Base-by-base conservation (phyloP, 257 asterid species). In the Solanum chmielewskii region DNA sequence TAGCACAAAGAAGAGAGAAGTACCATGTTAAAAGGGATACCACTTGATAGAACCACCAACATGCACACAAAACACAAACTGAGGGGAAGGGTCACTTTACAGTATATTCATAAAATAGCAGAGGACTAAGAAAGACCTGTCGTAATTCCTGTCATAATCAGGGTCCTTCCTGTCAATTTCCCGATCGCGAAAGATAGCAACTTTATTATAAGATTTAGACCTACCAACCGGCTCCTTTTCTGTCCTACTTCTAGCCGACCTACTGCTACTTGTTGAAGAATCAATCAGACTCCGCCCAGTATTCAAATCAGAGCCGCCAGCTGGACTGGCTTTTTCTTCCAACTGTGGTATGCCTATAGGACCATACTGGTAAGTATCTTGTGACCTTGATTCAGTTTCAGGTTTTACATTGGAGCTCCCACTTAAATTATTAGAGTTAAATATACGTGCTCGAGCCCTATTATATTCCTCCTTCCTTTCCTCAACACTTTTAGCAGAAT, bases 401-500 rank as follows among this genome's bases (percentile, higher is more conserved):
- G 89, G 90, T 90, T 91, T 96, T 66, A 88, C 92, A 88, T 90
- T 89, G 45, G 91, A 86, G 90, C 90, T 91, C 88, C 92, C 98
- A 88, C 88, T 87, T 44, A 94, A 88, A 91, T 90, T 95, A 87
- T 88, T 96, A 56, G 97, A 92, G 90, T 92, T 97, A 88, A 97
- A 97, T 89, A 97, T 97, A 39, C 99, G 94, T 85, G 99, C 99
- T 85, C 99, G 95, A 33, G 99, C 99, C 93, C 93, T 95, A 86
- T 93, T 95, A 87, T 97, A 97, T 90, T 97, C 99, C 92, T 97
- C 99, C 87, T 97, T 96, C 25, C 99, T 94, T 92, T 97, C 99
- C 92, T 97, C 99, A 86, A 97, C 97, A 85, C 96, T 97, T 90
- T 95, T 97, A 60, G 93, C 89, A 89, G 96, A 95, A 88, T 94